Evolutionary conservation across 176 grass and related monocot genomes (phyloP).

Genomic region (Aegilops speltoides): DNA sequence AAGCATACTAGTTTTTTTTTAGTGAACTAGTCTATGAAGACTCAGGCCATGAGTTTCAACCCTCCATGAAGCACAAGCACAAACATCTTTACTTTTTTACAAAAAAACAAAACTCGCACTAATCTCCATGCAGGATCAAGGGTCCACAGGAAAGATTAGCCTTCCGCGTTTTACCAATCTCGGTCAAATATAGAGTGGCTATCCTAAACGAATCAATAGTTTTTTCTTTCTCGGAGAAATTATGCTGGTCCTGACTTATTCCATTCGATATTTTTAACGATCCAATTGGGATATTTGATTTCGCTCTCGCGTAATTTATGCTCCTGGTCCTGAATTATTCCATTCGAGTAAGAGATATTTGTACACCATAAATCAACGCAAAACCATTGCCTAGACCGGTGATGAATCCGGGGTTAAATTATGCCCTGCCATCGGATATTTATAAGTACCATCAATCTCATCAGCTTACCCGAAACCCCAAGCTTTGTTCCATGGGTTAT

Average conservation of each 20-base stretch:
- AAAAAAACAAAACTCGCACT: background rate
- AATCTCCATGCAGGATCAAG: background rate
- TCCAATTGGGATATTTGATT: too few species aligned
- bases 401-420: conserved; percentile 2
- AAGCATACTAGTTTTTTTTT: too few species aligned
- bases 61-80: too few species aligned
- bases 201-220: background rate
- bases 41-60: too few species aligned
- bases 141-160: background rate
- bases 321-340: too few species aligned
- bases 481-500: conserved; percentile 22
- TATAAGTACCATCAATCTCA: conserved; percentile 24
- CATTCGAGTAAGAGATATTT: background rate
- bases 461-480: conserved; percentile 22
- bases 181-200: background rate
- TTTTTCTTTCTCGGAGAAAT: background rate
- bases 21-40: too few species aligned
- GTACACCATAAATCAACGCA: background rate
- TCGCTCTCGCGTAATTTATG: background rate
- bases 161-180: background rate
- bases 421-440: conserved; percentile 24
- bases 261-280: background rate
- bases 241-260: background rate
- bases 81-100: background rate
- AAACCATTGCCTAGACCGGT: background rate